A percentile compares a stretch with the other conserved stretches of the same genome.
phyloP scores from a whole-genome alignment of 2,329 filamentous ascomycete genomes.

The Metarhizium rileyi region DNA sequence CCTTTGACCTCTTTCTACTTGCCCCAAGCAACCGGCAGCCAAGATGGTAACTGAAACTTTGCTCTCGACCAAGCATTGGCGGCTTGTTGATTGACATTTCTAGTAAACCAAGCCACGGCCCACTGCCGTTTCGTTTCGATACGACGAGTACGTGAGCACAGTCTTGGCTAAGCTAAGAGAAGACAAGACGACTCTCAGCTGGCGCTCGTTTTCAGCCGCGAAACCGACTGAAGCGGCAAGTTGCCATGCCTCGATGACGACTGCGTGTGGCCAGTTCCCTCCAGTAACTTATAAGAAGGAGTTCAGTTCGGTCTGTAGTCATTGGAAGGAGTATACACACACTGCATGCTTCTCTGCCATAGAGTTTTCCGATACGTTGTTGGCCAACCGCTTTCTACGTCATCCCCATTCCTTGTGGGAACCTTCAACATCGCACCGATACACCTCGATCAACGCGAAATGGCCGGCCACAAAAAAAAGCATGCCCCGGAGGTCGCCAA shows the following conservation, averaged over 20 bases:
- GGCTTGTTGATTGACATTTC: no score
- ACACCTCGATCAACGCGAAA: constrained; percentile 11
- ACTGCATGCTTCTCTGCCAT: no score
- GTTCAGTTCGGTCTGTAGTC: background rate
- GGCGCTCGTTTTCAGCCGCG: background rate
- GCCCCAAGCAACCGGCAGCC: no score
- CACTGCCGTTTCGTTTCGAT: background rate
- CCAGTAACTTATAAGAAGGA: background rate
- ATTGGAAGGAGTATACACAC: background rate
- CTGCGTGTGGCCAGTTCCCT: background rate
- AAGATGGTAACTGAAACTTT: no score
- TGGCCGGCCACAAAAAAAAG: constrained; percentile 17
- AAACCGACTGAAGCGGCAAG: background rate
- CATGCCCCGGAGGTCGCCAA: constrained; percentile 21
- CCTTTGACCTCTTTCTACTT: no score
- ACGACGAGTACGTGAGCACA: background rate
- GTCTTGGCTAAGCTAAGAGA: no score
- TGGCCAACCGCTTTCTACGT: background rate
- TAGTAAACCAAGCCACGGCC: no score
- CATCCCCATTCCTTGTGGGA: no score
- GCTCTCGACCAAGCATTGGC: no score
- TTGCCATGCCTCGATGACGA: background rate
- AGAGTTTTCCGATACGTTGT: no score
- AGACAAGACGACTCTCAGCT: background rate
- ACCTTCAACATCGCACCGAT: no score